Base-by-base conservation (phyloP, 129 eudicot genomes). In the Deinandra increscens region DNA sequence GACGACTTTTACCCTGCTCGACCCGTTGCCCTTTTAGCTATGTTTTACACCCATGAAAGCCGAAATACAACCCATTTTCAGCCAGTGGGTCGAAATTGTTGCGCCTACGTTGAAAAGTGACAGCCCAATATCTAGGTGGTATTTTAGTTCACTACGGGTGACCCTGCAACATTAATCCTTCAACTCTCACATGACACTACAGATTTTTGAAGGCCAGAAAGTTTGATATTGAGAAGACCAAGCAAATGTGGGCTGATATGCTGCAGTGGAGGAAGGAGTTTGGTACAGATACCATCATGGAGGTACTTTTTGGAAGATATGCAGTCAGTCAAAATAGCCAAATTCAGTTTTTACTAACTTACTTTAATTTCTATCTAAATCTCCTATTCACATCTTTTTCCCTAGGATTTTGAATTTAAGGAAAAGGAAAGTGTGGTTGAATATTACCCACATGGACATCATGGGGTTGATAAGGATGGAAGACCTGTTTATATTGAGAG, bases 161-260 rank as follows among this genome's bases (percentile, higher is more conserved):
- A 53, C 36, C 13, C 9, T 36, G 36, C 50, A 37, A 53, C 50
- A 37, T 69, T 37, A 13, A 44, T 50, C 41, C 37, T 50, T 65
- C 48, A 66, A 6, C 23, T 56, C 9, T 54, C 12, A 17, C 14
- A 48, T 68, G 70, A 15, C 51, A 11, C 15, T 65, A 39, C 79
- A 93, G 97, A 75, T 93, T 93, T 69, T 78, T 92, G 86, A 92
- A 77, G 89, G 98, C 98, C 68, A 88, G 95, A 70, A 92, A 88
- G 71, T 88, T 92, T 64, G 98, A 92, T 63, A 83, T 86, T 48
- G 96, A 92, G 81, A 92, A 89, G 75, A 72, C 95, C 71, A 92
- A 89, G 75, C 96, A 89, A 68, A 92, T 92, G 98, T 92, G 98
- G 98, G 54, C 84, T 41, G 98, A 89, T 75, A 92, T 92, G 98